Evolutionary conservation across 306 rosid species (phyloP).

Genomic region (Cucumis hystrix): DNA sequence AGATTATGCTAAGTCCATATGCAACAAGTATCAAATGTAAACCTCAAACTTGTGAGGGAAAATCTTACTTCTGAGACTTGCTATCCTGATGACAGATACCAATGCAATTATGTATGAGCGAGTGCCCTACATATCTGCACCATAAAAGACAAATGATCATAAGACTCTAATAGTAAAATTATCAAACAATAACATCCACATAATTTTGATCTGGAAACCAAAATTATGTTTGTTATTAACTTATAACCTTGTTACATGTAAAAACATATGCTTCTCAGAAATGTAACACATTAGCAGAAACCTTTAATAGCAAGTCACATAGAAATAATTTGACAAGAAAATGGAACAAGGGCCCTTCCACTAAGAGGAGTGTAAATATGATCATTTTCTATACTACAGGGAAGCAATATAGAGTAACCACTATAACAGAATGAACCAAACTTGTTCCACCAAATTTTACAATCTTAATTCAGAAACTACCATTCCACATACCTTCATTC

Average conservation of each 20-base stretch:
- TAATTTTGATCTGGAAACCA: background rate
- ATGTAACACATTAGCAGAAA: background rate
- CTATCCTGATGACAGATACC: slow-evolving; percentile 97
- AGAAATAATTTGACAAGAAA: background rate
- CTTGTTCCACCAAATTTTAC: background rate
- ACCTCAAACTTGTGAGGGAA: background rate
- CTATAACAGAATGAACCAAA: background rate
- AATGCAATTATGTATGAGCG: slow-evolving; percentile 86
- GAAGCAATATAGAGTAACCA: background rate
- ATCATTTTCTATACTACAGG: background rate
- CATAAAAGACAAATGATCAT: background rate
- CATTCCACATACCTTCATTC: background rate
- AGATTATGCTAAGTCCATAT: background rate
- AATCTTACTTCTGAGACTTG: slow-evolving; percentile 95
- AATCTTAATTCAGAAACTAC: background rate
- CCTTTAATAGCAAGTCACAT: background rate
- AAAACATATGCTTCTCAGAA: background rate
- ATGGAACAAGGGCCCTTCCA: background rate
- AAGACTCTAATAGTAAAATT: background rate
- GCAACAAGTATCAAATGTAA: background rate
- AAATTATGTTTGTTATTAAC: background rate
- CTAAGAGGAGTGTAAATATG: background rate
- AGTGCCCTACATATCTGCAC: slow-evolving; percentile 95
- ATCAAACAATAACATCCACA: background rate
- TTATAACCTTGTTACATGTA: background rate